Evolutionary conservation across 768 basidiomycete genomes (phyloP).

Genomic region (Tylopilus subfusipes): DNA sequence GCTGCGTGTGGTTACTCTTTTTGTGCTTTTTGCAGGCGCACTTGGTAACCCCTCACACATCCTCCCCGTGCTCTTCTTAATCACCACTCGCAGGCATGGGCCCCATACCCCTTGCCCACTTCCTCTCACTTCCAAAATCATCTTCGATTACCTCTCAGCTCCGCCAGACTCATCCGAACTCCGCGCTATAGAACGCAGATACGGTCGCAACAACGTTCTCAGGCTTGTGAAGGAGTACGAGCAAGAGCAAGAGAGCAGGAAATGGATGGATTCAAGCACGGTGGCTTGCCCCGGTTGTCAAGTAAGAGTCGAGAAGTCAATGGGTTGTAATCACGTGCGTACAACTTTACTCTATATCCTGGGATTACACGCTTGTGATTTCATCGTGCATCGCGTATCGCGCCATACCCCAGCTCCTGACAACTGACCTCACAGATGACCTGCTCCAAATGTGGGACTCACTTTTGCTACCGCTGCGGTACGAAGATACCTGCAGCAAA

Average conservation of each 20-base stretch:
- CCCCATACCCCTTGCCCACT: slow-evolving; percentile 68
- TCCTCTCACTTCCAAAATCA: slow-evolving; percentile 59
- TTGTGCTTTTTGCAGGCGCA: slow-evolving; percentile 76
- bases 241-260: slow-evolving; percentile 71
- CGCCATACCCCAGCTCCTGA: background rate
- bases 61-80: background rate
- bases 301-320: slow-evolving; percentile 68
- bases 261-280: slow-evolving; percentile 70
- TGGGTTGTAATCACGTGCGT: slow-evolving; percentile 87
- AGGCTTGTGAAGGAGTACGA: slow-evolving; percentile 59
- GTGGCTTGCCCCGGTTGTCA: slow-evolving; percentile 71
- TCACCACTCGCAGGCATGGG: slow-evolving; percentile 64
- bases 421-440: slow-evolving; percentile 54
- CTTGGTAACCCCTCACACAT: slow-evolving; percentile 51
- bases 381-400: background rate
- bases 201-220: slow-evolving; percentile 58
- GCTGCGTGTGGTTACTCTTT: slow-evolving; percentile 71
- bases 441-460: slow-evolving; percentile 66
- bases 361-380: background rate
- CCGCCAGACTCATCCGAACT: slow-evolving; percentile 51
- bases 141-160: slow-evolving; percentile 62
- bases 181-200: slow-evolving; percentile 52
- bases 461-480: slow-evolving; percentile 85
- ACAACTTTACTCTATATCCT: background rate
- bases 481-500: slow-evolving; percentile 41